These are phyloP conservation scores for Syncephalastrum contaminatum DNA, from an alignment of 371 early-diverging fungal species.

Conservation along the genomic window DNA sequence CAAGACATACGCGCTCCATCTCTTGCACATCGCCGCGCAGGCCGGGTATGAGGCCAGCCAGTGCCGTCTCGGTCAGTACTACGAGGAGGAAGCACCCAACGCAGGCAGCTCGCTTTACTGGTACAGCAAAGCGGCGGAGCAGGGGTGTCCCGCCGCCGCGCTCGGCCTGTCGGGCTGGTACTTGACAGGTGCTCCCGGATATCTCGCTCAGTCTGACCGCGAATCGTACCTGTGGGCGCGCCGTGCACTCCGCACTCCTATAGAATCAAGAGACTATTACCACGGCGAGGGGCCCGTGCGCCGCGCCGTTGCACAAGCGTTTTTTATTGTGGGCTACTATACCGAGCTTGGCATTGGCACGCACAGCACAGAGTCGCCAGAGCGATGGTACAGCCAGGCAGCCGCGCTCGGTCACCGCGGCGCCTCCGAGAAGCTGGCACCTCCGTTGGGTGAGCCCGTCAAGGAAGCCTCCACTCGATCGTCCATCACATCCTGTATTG, in stretches of 20 bases:
- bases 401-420: slow-evolving; percentile 74
- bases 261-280: slow-evolving; percentile 15
- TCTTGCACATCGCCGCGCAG: slow-evolving; percentile 83
- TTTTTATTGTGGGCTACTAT: slow-evolving; percentile 81
- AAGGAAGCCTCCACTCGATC: too few species aligned
- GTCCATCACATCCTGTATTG: too few species aligned
- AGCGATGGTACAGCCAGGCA: slow-evolving; percentile 72
- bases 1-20: slow-evolving; percentile 77
- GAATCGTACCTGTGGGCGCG: slow-evolving; percentile 78
- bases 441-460: too few species aligned
- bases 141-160: slow-evolving; percentile 78
- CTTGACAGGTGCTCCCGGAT: slow-evolving; percentile 68
- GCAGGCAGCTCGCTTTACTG: slow-evolving; percentile 90
- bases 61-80: slow-evolving; percentile 86
- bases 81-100: slow-evolving; percentile 84
- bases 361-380: slow-evolving; percentile 49
- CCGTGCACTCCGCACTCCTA: slow-evolving; percentile 51
- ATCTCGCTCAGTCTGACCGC: slow-evolving; percentile 76
- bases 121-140: slow-evolving; percentile 89
- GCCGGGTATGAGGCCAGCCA: slow-evolving; percentile 89
- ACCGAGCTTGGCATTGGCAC: slow-evolving; percentile 74
- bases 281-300: not conserved
- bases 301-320: slow-evolving; percentile 64
- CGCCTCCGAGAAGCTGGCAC: slow-evolving; percentile 28
- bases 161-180: slow-evolving; percentile 89